Evolutionary conservation across 2,329 filamentous ascomycete species (phyloP), one percentile per base, ranked within the genome.

Genomic region (Colletotrichum brevisporum): DNA sequence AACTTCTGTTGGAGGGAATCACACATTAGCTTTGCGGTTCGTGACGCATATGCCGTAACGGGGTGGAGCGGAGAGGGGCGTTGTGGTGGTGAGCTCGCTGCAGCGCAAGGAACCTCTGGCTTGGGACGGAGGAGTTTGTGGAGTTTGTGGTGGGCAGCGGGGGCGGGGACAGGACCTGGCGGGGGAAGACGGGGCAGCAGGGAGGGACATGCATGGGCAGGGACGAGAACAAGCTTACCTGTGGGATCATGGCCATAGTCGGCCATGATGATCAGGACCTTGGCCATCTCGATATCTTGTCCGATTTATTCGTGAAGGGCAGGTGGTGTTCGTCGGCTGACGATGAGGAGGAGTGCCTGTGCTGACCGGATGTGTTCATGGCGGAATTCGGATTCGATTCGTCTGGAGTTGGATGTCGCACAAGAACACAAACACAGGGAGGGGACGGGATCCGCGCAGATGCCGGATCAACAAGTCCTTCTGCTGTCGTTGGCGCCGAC

Each of bases 231-330:
- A 21, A 50, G n/a, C 47, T n/a, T 71, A 87, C 86, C 85, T 52
- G 85, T 87, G 2, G 86, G 86, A 71, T 88, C 86, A 72, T 88
- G 84, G 51, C 85, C 85, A 70, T 87, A 87, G 72, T 88, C 85
- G 50, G 85, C 81, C 84, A 88, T 87, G 61, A 86, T 72, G 51
- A 87, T 82, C 47, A 86, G 73, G 26, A 81, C 81, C 70, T 83
- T 84, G 41, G 68, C 71, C 74, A 76, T 75, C 31, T 8, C 31
- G 31, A 36, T 36, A 47, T 18, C 45, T 4, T 47, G 45, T 47
- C 18, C 6, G 45, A 47, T 12, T 8, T 47, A 0, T 12, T 36
- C 21, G 21, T 24, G 31, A 36, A 8, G 41, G 10, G 41, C 5
- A n/a, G 15, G 4, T n/a, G 41, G 41, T 43, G 41, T 43, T 43